Percentiles rank a stretch among this genome's conserved stretches.
Evolutionary conservation across 2,329 filamentous ascomycete species (phyloP).

Genomic region (Mollisiaceae sp.): DNA sequence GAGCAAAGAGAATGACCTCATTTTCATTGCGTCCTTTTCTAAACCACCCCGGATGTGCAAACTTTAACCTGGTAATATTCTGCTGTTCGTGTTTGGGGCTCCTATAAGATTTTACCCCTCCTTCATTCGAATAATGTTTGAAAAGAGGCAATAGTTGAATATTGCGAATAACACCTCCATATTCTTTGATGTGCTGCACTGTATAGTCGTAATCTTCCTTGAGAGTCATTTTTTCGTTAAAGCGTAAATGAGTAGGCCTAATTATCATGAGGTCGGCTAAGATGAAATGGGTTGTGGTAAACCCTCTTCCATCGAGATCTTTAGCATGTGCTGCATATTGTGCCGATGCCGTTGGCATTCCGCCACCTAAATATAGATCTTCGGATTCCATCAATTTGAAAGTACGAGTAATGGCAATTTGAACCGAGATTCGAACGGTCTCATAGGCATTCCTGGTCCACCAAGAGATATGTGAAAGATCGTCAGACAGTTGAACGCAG

Average conservation of each 20-base stretch:
- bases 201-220: constrained; percentile 13
- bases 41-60: constrained; percentile 11
- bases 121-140: constrained; percentile 1
- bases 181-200: constrained; percentile 12
- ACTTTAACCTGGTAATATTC: neutral
- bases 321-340: too few species aligned
- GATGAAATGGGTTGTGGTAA: neutral
- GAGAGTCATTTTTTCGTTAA: neutral
- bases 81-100: neutral
- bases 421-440: neutral
- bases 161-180: constrained; percentile 7
- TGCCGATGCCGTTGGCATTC: constrained; percentile 2
- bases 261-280: neutral
- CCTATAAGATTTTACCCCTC: neutral
- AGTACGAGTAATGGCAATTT: neutral
- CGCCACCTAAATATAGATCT: constrained; percentile 8
- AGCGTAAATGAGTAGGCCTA: neutral
- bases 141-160: neutral
- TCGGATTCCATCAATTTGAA: neutral
- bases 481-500: constrained; percentile 11
- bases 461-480: neutral
- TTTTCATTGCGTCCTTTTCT: neutral
- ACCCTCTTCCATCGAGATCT: neutral
- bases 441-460: neutral
- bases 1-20: neutral